phyloP scores from a whole-genome alignment of 805 yeast genomes.

The Candida corydali region DNA sequence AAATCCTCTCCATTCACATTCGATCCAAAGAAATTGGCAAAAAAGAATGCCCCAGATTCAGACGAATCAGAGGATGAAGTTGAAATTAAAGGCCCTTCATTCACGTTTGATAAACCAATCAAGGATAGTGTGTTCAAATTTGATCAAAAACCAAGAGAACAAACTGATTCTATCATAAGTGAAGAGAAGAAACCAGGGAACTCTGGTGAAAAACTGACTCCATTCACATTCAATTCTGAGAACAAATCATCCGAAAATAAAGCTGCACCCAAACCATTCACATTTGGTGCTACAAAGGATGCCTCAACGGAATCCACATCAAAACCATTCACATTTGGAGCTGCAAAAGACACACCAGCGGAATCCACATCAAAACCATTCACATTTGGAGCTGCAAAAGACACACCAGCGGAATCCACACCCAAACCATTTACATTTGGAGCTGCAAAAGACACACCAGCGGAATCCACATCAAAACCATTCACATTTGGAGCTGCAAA shows the following conservation, averaged over 20 bases:
- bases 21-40: constrained; percentile 25
- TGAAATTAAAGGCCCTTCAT: constrained; percentile 71
- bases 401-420: not conserved
- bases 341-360: no score
- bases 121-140: constrained; percentile 31
- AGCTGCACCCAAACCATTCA: constrained; percentile 12
- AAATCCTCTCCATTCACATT: constrained; percentile 37
- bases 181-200: constrained; percentile 5
- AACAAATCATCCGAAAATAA: not conserved
- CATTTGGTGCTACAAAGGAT: constrained; percentile 14
- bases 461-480: not conserved
- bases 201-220: no score
- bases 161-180: no score
- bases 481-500: not conserved
- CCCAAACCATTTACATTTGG: constrained; percentile 2
- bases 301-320: not conserved
- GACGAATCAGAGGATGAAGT: constrained; percentile 60
- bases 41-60: constrained; percentile 21
- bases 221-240: not conserved
- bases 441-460: no score
- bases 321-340: constrained; percentile 2
- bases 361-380: no score
- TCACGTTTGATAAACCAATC: constrained; percentile 40
- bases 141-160: constrained; percentile 11
- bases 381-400: constrained; percentile 1